These are phyloP conservation scores for Epichloe sylvatica DNA, from an alignment of 2,329 filamentous ascomycete genomes.

Conservation along the genomic window DNA sequence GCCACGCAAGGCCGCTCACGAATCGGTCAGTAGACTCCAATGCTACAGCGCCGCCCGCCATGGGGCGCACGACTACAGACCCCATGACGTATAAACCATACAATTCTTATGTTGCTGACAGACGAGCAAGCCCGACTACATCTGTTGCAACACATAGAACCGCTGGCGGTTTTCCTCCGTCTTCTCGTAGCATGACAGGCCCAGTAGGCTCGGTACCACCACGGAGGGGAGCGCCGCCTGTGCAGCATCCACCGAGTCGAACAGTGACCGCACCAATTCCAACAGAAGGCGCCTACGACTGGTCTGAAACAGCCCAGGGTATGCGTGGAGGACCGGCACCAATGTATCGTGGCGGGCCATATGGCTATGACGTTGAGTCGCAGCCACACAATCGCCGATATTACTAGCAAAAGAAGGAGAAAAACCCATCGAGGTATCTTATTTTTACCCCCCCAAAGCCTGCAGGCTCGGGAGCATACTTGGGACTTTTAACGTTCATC, in stretches of 20 bases:
- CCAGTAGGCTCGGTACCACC: slow-evolving; percentile 11
- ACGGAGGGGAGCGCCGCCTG: slow-evolving; percentile 18
- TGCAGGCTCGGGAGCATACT: background rate
- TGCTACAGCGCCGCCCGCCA: slow-evolving; percentile 7
- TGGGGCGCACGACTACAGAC: slow-evolving; percentile 3
- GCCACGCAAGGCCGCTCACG: slow-evolving; percentile 19
- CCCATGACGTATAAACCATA: slow-evolving; percentile 10
- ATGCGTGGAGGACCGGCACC: slow-evolving; percentile 7
- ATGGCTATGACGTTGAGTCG: slow-evolving; percentile 23
- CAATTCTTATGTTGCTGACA: slow-evolving; percentile 12
- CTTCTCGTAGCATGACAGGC: slow-evolving; percentile 25
- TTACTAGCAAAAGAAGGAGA: background rate
- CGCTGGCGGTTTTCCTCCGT: slow-evolving; percentile 9
- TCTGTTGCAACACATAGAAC: slow-evolving; percentile 13
- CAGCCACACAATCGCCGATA: slow-evolving; percentile 13
- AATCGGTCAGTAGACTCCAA: slow-evolving; percentile 19
- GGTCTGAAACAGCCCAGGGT: slow-evolving; percentile 15
- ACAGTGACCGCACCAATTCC: slow-evolving; percentile 31
- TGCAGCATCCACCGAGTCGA: slow-evolving; percentile 25
- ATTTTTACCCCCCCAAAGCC: background rate
- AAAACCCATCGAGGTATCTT: background rate
- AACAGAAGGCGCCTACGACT: background rate
- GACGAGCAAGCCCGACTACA: slow-evolving; percentile 21
- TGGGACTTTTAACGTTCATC: background rate
- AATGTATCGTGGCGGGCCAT: slow-evolving; percentile 15